Evolutionary conservation across 2,329 filamentous ascomycete species (phyloP), one percentile per base, ranked within the genome.

Genomic region (Aspergillus hortae): DNA sequence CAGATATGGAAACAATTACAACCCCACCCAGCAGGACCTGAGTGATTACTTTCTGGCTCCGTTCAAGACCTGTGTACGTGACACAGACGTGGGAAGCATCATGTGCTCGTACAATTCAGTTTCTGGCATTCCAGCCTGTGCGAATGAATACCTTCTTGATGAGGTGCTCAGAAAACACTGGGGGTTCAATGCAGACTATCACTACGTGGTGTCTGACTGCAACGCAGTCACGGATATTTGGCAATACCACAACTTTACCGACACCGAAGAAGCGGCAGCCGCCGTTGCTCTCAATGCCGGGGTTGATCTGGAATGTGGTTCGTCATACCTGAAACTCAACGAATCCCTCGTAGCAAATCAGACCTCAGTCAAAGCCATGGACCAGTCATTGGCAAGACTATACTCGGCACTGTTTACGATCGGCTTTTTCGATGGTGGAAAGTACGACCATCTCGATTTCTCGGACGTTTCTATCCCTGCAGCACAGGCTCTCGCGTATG

Each of bases 31-130:
- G 17, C 84, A 87, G 58, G 85, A 88, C 57, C 69, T 88, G 11
- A 76, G 77, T 1, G 85, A 87, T 59, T 88, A 86, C 66, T 87
- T 86, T 61, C 71, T 86, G 41, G 82, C 79, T 1, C 76, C 83
- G 0, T 88, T 88, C 69, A 77, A 84, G 63, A 77, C 75, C 66
- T 87, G 84, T 71, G 82, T 77, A 47, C 74, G 80, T n/a, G 80
- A 83, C 57, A 74, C 76, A 5, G 74, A 77, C 44, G 78, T 79
- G 11, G 74, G 74, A 6, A 82, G 81, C 17, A 73, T 84, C 62
- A 83, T 83, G 80, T 84, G 80, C 63, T 76, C 74, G 1, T 83
- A 84, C 65, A 83, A 87, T 57, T 73, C 81, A 0, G 71, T 88
- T 42, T 85, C 87, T 50, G 84, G 84, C 0, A 75, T 82, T 1